Evolutionary conservation across 78 protist genomes (phyloP), one percentile per base, ranked within the genome.

Genomic region (Capsaspora owczarzaki): DNA sequence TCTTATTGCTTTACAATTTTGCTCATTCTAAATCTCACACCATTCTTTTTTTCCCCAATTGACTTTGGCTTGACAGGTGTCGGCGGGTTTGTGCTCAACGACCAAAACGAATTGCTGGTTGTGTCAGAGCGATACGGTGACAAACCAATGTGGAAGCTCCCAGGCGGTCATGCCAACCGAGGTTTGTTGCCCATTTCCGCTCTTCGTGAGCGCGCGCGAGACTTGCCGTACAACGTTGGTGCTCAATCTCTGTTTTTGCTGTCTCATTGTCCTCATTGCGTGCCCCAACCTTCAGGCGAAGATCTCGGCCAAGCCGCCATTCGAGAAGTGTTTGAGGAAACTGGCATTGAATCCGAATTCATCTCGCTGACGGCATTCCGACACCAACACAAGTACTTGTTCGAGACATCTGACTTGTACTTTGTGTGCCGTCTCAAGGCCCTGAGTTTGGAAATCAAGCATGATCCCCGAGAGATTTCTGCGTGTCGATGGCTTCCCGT

Each of bases 31-130:
- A 20, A 16, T 49, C n/a, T 49, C 56, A 10, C 56, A 49, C n/a
- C 10, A 49, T 49, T 16, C 16, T 49, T 49, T 49, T 49, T 49
- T 10, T 20, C 16, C 10, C 16, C 16, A 16, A 56, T 56, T 3
- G 4, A 2, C 35, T 56, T 49, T 49, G 56, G n/a, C 56, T 49
- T 10, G 33, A 29, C 66, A 56, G 66, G 66, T 29, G 66, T 56
- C 66, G 66, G 66, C n/a, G 66, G 66, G 14, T 56, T 56, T 56
- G 66, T 56, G 20, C 66, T 56, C 66, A 56, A 56, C 66, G 66
- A 56, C 66, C 20, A 12, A 6, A 56, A 56, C n/a, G 66, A 56
- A 12, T 25, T 56, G 66, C 66, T 56, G 33, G 66, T 56, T 10
- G 25, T 56, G 4, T 25, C 12, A 29, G 66, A 56, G 66, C 66